Evolutionary conservation across 495 filamentous ascomycete species (phyloP), one percentile per base, ranked within the genome.

Genomic region (Usnea hakonensis): DNA sequence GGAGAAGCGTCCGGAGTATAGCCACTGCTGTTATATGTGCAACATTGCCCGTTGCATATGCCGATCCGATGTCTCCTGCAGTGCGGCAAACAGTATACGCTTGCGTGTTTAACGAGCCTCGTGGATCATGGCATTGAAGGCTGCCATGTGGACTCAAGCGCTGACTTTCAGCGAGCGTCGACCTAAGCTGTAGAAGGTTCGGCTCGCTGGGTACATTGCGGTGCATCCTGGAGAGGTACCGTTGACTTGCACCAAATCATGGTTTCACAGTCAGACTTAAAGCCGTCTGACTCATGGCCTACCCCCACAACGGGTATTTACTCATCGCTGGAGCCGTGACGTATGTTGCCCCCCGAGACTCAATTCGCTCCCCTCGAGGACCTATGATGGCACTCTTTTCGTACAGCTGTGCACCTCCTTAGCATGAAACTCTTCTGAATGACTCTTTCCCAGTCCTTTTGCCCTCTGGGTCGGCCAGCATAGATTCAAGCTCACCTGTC

Each of bases 81-180:
- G 50, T 50, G 21, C 60, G 52, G 52, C 36, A n/a, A 19, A 40
- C 53, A 33, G 44, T 19, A 62, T 37, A 28, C 14, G 26, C 30
- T 4, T 57, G 38, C 32, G 50, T 44, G 14, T 32, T 35, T 62
- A 21, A 23, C 37, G 14, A 26, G n/a, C 53, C 52, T 62, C 54
- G 60, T 62, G 60, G 54, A 32, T 38, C 60, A 35, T 62, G 41
- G 60, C 60, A 62, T 62, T 57, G 54, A 57, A 62, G 38, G 55
- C 53, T 55, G 53, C 60, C 60, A 62, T 57, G 53, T 57, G 40
- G 50, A 50, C 23, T 59, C 21, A 36, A 46, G 57, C 57, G 14
- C 48, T 33, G 30, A 50, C 3, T 50, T 21, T 46, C n/a, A 53
- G 57, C 57, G 53, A 54, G 32, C 60, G 57, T 48, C 32, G 28